Base-by-base conservation (phyloP, 2,329 filamentous ascomycete genomes). In the Pseudophaeomoniella oleicola region DNA sequence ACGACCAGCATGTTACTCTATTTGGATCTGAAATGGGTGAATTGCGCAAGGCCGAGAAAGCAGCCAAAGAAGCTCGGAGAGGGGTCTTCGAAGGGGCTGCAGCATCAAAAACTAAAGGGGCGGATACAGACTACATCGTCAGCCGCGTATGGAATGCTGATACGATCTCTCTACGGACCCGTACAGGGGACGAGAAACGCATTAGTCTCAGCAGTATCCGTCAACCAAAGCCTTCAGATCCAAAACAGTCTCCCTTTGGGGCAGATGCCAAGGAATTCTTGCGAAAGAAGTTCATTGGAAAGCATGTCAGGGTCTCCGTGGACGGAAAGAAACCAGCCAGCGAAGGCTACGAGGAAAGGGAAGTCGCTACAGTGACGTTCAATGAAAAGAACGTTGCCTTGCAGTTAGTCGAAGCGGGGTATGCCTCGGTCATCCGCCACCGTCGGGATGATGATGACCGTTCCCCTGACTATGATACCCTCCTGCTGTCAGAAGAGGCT, bases 251-350 rank as follows among this genome's bases (percentile, higher is more conserved):
- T 30, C 85, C 86, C 0, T 98, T 88, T 66, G 73, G 77, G 46
- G 81, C 90, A 10, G 88, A 94, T 54, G 88, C 90, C 19, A 98
- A 98, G 66, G 90, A 98, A 56, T 96, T 88, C 54, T 59, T 96
- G 44, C 78, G 90, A 38, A 94, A 94, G 69, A 85, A 79, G 57
- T 60, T 94, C 19, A 98, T 98, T 51, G 90, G 87, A 42, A 98
- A 98, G 67, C 84, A 94, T 46, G 85, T 96, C 46, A 83, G 81
- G 56, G 75, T 94, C 39, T 80, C 73, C 37, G 76, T 94, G 41
- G 87, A 98, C 54, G 90, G 90, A 39, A 85, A 84, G 57, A 87
- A 90, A 60, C 80, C 88, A 31, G 86, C 85, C 2, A 80, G 71
- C 2, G 88, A 94, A 44, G 87, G 83, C 6, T 98, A 87, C 46